Conservation (phyloP, 768 basidiomycete species). For the Hypholoma fasciculare region DNA sequence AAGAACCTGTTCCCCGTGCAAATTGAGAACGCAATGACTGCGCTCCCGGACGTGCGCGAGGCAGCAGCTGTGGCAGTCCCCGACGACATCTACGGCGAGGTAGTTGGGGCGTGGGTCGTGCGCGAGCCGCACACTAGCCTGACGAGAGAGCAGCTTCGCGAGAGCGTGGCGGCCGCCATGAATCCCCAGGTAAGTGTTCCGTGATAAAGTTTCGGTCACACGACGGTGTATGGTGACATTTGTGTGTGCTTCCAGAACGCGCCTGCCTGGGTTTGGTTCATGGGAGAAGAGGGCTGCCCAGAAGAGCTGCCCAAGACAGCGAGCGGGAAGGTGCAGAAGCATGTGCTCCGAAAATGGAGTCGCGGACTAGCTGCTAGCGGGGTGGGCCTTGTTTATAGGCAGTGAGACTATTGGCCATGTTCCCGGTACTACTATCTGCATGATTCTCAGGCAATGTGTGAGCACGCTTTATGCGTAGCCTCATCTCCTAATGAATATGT, state of each 20-base stretch:
- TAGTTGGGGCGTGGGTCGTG: slow-evolving; percentile 79
- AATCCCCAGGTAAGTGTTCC: slow-evolving; percentile 69
- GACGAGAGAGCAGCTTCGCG: slow-evolving; percentile 53
- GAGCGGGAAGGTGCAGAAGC: slow-evolving; percentile 87
- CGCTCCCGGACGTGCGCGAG: slow-evolving; percentile 59
- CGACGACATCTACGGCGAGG: slow-evolving; percentile 69
- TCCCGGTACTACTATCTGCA: neutral
- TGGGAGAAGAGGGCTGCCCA: slow-evolving; percentile 61
- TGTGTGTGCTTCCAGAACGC: slow-evolving; percentile 52
- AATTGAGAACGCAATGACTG: slow-evolving; percentile 74
- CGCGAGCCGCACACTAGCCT: slow-evolving; percentile 41
- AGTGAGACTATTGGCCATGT: neutral
- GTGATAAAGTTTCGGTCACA: neutral
- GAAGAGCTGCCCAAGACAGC: slow-evolving; percentile 79
- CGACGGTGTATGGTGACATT: neutral
- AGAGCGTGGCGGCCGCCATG: slow-evolving; percentile 56
- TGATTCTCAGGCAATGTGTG: neutral
- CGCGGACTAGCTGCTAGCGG: slow-evolving; percentile 46
- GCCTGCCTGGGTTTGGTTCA: slow-evolving; percentile 83
- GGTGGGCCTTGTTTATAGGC: slow-evolving; percentile 34
- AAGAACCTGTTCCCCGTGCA: slow-evolving; percentile 84
- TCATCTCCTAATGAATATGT: too few species aligned
- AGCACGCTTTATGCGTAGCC: neutral
- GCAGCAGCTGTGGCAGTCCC: slow-evolving; percentile 76
- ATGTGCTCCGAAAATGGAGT: slow-evolving; percentile 72